Evolutionary conservation across 1,284 basidiomycete species (phyloP), one percentile per base, ranked within the genome.

Genomic region (Ustilago esculenta): DNA sequence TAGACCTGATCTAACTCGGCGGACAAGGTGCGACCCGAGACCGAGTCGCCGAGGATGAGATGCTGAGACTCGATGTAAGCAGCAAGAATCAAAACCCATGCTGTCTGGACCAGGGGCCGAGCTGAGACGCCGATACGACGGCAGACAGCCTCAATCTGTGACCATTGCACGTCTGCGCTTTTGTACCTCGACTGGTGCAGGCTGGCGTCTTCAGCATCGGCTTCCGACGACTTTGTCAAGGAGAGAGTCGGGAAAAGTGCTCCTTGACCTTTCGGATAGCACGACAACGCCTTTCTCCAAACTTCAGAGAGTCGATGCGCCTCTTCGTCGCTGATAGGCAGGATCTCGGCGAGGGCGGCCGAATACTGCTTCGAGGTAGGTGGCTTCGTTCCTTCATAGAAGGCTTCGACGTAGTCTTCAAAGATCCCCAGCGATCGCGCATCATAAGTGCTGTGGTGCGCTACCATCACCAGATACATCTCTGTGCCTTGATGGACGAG

Each of bases 21-120:
- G 6, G 64, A 67, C 5, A 56, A 42, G 14, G 57, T 57, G 11
- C 80, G 70, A 17, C 68, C 66, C 18, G 77, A 75, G 11, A 80
- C 67, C 6, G 76, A 75, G 50, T 81, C 80, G 30, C 80, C 80
- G 12, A 81, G 56, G 21, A 81, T 57, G 23, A 81, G 57, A 35
- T 64, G 49, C 24, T 57, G 44, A 5, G 80, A 79, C 39, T 74
- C 75, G 23, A 77, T 55, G 52, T 78, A 81, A 8, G 76, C 65
- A 11, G 72, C 43, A 6, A 82, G 69, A 10, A 83, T 66, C 20
- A 68, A 24, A 2, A 76, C 80, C 81, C 82, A 82, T 2, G 80
- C 82, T 2, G 72, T 61, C 55, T 82, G 82, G 1, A 77, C 55
- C 10, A 82, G n/a, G 11, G 81, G 74, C n/a, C 81, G 71, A 32